Evolutionary conservation across 805 yeast genomes (phyloP), one percentile per base, ranked within the genome.

Genomic region (Candida saitoana): DNA sequence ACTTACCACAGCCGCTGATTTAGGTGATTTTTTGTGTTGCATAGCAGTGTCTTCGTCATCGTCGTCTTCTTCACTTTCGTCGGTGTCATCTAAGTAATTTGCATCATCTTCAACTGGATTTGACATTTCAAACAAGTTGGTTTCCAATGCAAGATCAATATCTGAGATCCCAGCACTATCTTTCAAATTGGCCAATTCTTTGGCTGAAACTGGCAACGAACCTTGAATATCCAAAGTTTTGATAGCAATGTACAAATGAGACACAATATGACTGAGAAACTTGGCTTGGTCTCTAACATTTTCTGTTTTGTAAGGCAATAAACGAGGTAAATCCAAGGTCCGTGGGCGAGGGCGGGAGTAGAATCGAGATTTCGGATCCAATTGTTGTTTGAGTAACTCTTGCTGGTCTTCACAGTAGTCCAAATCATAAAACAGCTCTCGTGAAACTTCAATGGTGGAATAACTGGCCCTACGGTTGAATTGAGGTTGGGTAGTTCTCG

Each of bases 291-390:
- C 95, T 25, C 65, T 64, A 12, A 79, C 80, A 1, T 78, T 52
- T 58, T 88, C 97, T 0, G 83, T 76, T 34, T 70, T 65, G 59
- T 90, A 93, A 0, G 98, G 98, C 19, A 91, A 68, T 38, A 76
- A 54, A 14, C 56, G 60, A 1, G 73, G 71, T 25, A 69, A 52
- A 47, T 68, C 57, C 18, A 70, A 48, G 4, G 77, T 67, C 41
- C 79, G 59, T 3, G 71, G 71, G 25, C 69, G 49, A 2, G 48
- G 32, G 18, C 75, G 53, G 14, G 73, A 56, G 47, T 48, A 71
- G 45, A 65, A 70, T 11, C 72, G 56, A 7, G 71, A 65, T 3
- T 40, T 43, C 2, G 67, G 63, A 42, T 70, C 72, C 47, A 62
- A 50, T 39, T 58, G 69, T 8, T 51, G 43, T 22, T 33, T 44